These are phyloP conservation scores for Dactylellina parvicollis DNA, from an alignment of 2,329 filamentous ascomycete species.

Conservation along the genomic window DNA sequence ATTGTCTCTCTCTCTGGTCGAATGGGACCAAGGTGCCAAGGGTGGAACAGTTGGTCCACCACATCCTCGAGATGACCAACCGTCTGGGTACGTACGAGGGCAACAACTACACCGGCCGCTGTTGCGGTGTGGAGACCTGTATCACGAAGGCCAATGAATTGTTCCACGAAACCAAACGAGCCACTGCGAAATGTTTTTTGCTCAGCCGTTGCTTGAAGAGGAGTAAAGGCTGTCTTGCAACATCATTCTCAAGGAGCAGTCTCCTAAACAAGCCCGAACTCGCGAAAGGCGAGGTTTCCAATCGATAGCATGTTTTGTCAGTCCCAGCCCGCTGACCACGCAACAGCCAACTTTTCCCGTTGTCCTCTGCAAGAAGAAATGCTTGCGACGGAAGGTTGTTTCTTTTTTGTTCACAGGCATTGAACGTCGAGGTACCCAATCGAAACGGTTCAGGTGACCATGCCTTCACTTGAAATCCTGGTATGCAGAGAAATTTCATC, in stretches of 20 bases:
- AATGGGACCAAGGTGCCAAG: slow-evolving; percentile 39
- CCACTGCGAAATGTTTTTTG: slow-evolving; percentile 7
- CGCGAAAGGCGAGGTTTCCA: slow-evolving; percentile 31
- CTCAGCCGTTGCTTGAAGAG: slow-evolving; percentile 31
- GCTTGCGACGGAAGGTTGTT: slow-evolving; percentile 35
- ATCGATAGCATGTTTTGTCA: not conserved
- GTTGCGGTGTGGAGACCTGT: slow-evolving; percentile 21
- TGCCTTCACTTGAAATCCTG: slow-evolving; percentile 34
- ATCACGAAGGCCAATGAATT: slow-evolving; percentile 29
- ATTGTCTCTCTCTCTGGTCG: slow-evolving; percentile 31
- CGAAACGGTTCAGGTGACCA: slow-evolving; percentile 53
- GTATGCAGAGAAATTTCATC: slow-evolving; percentile 34
- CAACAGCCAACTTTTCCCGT: slow-evolving; percentile 48
- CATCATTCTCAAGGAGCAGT: not conserved
- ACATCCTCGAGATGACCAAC: slow-evolving; percentile 39
- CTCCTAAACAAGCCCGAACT: slow-evolving; percentile 20
- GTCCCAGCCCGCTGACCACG: slow-evolving; percentile 5
- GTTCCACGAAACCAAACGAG: slow-evolving; percentile 45
- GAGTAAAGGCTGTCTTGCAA: not conserved
- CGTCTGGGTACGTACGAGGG: slow-evolving; percentile 47
- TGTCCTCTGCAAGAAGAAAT: slow-evolving; percentile 18
- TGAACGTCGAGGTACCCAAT: slow-evolving; percentile 28
- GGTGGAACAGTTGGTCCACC: slow-evolving; percentile 38
- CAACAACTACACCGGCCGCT: slow-evolving; percentile 18
- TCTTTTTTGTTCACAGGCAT: slow-evolving; percentile 33